These are phyloP conservation scores for Capsicum baccatum DNA, from an alignment of 257 asterid species.

Conservation along the genomic window DNA sequence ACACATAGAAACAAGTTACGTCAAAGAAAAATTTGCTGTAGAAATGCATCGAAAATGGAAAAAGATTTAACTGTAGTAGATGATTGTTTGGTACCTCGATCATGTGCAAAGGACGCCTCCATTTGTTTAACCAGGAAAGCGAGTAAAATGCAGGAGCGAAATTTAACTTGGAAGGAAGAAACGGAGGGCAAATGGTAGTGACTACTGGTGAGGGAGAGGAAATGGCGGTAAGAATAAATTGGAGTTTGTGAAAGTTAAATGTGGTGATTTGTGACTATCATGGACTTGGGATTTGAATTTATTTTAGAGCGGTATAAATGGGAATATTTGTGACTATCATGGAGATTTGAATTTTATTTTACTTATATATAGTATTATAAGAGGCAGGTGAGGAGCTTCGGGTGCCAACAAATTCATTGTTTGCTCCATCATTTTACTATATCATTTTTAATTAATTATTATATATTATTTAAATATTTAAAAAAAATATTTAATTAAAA, in stretches of 20 bases:
- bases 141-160: slow-evolving; percentile 20
- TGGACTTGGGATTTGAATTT: slow-evolving; percentile 2
- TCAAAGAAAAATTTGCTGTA: neutral
- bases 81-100: slow-evolving; percentile 7
- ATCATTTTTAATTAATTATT: too few relatives aligned
- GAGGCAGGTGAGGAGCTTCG: too few relatives aligned
- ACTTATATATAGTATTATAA: too few relatives aligned
- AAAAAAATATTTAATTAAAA: too few relatives aligned
- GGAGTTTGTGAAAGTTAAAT: neutral
- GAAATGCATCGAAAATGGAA: neutral
- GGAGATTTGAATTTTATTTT: too few relatives aligned
- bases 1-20: neutral
- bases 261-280: neutral
- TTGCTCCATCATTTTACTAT: too few relatives aligned
- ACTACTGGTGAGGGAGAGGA: neutral
- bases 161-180: neutral
- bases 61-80: neutral
- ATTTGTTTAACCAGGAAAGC: slow-evolving; percentile 6
- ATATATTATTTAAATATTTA: too few relatives aligned
- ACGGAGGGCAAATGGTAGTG: neutral
- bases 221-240: neutral
- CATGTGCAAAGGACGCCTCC: slow-evolving; percentile 13
- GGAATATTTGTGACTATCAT: too few relatives aligned
- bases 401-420: too few relatives aligned
- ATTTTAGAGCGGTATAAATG: neutral